Percentiles rank a stretch among this genome's conserved stretches.
Evolutionary conservation across 1,284 basidiomycete species (phyloP).

Genomic region (Heterobasidion annosum): DNA sequence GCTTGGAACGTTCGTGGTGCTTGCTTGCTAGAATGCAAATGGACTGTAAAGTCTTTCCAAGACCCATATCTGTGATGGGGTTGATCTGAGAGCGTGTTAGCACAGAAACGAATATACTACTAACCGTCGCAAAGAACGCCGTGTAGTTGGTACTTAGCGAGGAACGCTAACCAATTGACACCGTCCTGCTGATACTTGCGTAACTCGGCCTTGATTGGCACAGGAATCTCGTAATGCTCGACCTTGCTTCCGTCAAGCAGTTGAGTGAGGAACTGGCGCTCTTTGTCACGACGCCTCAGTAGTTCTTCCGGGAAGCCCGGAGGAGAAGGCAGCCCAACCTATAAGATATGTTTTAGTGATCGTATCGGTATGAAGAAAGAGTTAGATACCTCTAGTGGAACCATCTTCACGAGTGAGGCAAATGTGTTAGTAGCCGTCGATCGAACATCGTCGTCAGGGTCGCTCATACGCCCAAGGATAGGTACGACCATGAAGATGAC

Average conservation of each 20-base stretch:
- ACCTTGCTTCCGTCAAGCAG: conserved; percentile 94
- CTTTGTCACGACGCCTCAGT: conserved; percentile 79
- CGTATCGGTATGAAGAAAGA: not conserved
- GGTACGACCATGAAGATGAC: conserved; percentile 97
- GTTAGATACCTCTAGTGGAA: conserved; percentile 80
- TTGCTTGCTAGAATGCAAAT: conserved; percentile 97
- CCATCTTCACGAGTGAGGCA: conserved; percentile 98
- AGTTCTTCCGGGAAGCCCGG: conserved; percentile 87
- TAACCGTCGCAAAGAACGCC: conserved; percentile 96
- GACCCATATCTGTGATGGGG: conserved; percentile 78
- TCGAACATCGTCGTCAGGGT: conserved; percentile 85
- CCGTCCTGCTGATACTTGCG: conserved; percentile 98
- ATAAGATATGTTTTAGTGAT: not conserved
- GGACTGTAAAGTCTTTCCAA: conserved; percentile 97
- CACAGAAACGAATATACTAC: conserved; percentile 14
- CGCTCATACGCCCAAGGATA: conserved; percentile 95
- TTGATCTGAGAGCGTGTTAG: conserved; percentile 1
- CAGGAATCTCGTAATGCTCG: conserved; percentile 83
- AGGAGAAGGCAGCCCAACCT: conserved; percentile 95
- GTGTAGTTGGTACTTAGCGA: conserved; percentile 95
- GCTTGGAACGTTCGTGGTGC: conserved; percentile 79
- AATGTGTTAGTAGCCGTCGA: conserved; percentile 95
- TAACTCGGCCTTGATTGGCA: conserved; percentile 88
- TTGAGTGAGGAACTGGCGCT: conserved; percentile 90
- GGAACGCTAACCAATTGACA: conserved; percentile 98